Base-by-base conservation (phyloP, 2,329 filamentous ascomycete genomes). In the Fusarium poae region DNA sequence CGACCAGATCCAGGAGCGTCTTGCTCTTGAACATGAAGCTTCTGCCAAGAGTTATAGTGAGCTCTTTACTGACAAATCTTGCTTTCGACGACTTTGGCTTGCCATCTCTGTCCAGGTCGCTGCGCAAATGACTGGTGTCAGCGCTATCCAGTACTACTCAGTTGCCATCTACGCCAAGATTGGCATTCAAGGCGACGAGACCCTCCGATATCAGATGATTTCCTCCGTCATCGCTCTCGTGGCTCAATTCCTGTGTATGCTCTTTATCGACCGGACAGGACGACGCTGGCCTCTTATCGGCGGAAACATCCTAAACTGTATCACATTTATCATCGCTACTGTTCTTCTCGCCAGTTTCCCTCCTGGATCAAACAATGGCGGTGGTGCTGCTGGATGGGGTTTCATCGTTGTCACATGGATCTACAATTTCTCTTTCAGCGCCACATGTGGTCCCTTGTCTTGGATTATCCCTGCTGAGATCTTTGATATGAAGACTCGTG, bases 41-140 rank as follows among this genome's bases (percentile, higher is more conserved):
- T 51, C 48, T 29, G 91, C 91, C 8, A 91, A 91, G 78, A 91
- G 87, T 3, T 92, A 92, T 77, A 66, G 77, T 8, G 91, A 94
- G 73, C 83, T 94, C 0, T 92, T 93, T 79, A 88, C 79, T 11
- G 76, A 79, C 71, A 78, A 75, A 34, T 88, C 89, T 2, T 89
- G 85, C 35, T 92, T 93, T 82, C 89, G 91, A 30, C 87, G 92
- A 18, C 82, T 94, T 8, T 89, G 93, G 76, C 82, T 94, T 12
- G 89, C 89, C 34, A 88, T 86, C 71, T 84, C 91, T 1, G 80
- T 93, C 2, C 92, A 94, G 76, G 91, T 89, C 1, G 88, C 87
- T 0, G 83, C 90, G 4, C 92, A 94, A 76, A 92, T 94, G 89
- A 94, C 91, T 0, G 92, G 91, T 68, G 89, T 91, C 1, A 87